phyloP scores from a whole-genome alignment of 1,284 basidiomycete genomes.

The Exobasidium cylindrosporum region DNA sequence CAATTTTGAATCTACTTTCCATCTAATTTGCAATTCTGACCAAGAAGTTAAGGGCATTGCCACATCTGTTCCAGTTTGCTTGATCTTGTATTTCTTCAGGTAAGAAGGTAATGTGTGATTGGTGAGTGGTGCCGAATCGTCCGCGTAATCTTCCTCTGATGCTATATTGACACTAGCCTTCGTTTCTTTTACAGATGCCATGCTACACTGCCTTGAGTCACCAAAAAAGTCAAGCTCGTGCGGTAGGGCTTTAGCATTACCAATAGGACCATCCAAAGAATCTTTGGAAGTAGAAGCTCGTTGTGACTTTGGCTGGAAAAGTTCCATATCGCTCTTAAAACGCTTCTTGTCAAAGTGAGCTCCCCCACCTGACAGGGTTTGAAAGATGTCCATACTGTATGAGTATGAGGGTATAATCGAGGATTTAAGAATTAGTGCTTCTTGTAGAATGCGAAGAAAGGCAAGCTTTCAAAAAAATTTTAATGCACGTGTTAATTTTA shows the following conservation, averaged over 20 bases:
- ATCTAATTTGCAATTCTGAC: constrained; percentile 42
- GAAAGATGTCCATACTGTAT: constrained; percentile 52
- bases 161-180: background rate
- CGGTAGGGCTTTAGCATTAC: constrained; percentile 30
- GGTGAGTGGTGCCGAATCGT: constrained; percentile 26
- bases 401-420: too few relatives aligned
- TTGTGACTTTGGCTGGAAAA: constrained; percentile 60
- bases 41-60: constrained; percentile 55
- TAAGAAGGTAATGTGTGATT: constrained; percentile 40
- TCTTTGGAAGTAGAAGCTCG: background rate
- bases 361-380: constrained; percentile 42
- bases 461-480: too few relatives aligned
- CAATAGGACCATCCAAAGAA: constrained; percentile 8
- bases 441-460: too few relatives aligned
- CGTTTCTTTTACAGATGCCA: constrained; percentile 16
- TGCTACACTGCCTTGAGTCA: constrained; percentile 57
- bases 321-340: constrained; percentile 69
- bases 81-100: constrained; percentile 50
- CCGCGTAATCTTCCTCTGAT: background rate
- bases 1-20: constrained; percentile 34
- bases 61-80: constrained; percentile 55
- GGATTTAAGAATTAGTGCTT: too few relatives aligned
- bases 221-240: constrained; percentile 43
- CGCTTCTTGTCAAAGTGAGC: constrained; percentile 70
- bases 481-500: background rate